A percentile compares a stretch with the other conserved stretches of the same genome.
These are phyloP conservation scores for Backusella australiensis DNA, from an alignment of 192 early-diverging fungal genomes.

Conservation along the genomic window DNA sequence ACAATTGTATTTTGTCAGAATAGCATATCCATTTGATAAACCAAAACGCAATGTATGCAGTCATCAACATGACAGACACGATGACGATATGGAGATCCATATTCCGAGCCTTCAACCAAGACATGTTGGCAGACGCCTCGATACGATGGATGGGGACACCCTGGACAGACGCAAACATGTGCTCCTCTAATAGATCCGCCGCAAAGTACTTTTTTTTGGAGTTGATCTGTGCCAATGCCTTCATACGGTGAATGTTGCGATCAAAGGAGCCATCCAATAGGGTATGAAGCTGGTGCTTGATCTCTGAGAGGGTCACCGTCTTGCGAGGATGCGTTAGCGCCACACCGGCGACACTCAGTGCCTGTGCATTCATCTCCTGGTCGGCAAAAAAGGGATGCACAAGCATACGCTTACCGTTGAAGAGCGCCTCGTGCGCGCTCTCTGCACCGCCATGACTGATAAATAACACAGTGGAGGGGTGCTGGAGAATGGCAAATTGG, in stretches of 20 bases:
- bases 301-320: background rate
- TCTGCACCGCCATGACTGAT: slow-evolving; percentile 28
- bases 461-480: slow-evolving; percentile 23
- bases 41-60: background rate
- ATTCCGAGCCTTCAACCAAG: background rate
- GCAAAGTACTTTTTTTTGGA: background rate
- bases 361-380: slow-evolving; percentile 21
- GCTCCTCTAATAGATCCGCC: background rate
- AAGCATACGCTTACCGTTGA: slow-evolving; percentile 21
- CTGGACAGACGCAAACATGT: background rate
- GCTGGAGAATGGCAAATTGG: slow-evolving; percentile 34
- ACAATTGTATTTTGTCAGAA: background rate
- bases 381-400: slow-evolving; percentile 29
- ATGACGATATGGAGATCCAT: background rate
- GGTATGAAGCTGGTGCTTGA: background rate
- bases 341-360: slow-evolving; percentile 3
- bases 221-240: background rate
- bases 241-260: background rate
- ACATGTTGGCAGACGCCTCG: background rate
- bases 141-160: background rate
- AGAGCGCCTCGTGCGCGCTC: slow-evolving; percentile 35
- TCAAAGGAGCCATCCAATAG: background rate
- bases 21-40: background rate
- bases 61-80: background rate
- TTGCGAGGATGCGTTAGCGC: background rate